These are phyloP conservation scores for Pleurostoma richardsiae DNA, from an alignment of 2,329 filamentous ascomycete genomes.

Conservation along the genomic window DNA sequence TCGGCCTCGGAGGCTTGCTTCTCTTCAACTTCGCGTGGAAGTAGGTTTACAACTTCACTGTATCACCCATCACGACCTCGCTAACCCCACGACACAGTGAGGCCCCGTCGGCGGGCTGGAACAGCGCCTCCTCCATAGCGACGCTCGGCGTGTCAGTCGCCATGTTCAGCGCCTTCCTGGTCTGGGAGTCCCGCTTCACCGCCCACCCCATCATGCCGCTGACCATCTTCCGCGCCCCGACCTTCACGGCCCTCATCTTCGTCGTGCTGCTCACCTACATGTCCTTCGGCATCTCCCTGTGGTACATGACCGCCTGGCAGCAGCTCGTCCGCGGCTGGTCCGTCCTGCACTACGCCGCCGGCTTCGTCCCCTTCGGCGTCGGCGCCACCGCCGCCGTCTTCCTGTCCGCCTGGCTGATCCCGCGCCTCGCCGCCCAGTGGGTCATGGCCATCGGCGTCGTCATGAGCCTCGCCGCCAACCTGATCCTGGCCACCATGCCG, in stretches of 20 bases:
- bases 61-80: neutral
- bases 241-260: slow-evolving; percentile 34
- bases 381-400: slow-evolving; percentile 30
- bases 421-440: slow-evolving; percentile 38
- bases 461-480: slow-evolving; percentile 19
- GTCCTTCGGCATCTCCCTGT: slow-evolving; percentile 39
- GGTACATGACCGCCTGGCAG: slow-evolving; percentile 41
- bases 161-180: slow-evolving; percentile 22
- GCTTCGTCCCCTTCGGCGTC: slow-evolving; percentile 34
- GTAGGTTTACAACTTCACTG: slow-evolving; percentile 21
- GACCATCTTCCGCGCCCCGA: slow-evolving; percentile 36
- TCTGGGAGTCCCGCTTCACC: slow-evolving; percentile 35
- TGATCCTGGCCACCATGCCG: slow-evolving; percentile 37
- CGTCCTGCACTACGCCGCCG: slow-evolving; percentile 30
- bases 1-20: slow-evolving; percentile 33
- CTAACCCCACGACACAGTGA: slow-evolving; percentile 13
- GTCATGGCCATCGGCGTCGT: slow-evolving; percentile 38
- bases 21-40: slow-evolving; percentile 48
- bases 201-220: slow-evolving; percentile 38
- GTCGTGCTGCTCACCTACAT: slow-evolving; percentile 41
- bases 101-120: slow-evolving; percentile 40
- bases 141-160: slow-evolving; percentile 28
- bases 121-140: slow-evolving; percentile 31
- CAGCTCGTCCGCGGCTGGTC: slow-evolving; percentile 33
- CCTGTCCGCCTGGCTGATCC: slow-evolving; percentile 38